Base-by-base conservation (phyloP, 2,329 filamentous ascomycete species). In the Aspergillus brasiliensis region DNA sequence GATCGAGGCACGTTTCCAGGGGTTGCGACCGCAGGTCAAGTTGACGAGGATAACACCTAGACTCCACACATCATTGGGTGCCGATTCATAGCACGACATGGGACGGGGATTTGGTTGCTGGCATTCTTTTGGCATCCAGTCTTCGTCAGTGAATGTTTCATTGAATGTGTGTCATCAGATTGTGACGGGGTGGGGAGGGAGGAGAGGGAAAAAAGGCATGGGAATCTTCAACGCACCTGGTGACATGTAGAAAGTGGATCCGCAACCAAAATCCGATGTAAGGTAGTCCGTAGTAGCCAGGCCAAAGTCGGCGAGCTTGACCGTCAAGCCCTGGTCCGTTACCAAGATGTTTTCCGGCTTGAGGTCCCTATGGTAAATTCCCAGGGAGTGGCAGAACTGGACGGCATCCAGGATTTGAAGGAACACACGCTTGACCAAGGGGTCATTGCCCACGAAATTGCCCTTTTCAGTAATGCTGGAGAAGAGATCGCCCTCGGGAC, bases 231-330 rank as follows among this genome's bases (percentile, higher is more conserved):
- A 81, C 86, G 77, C 90, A 97, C 94, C 94, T 86, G 95, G 95
- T 73, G 92, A 97, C 95, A 98, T 99, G 81, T 99, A 99, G 73
- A 98, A 98, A 13, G 94, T 98, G 31, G 95, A 98, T 65, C 95
- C 95, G 76, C 95, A 99, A 72, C 95, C 95, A 78, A 97, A 97
- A 77, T 99, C 95, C 69, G 92, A 90, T 65, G 94, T 97, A 67
- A 89, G 83, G 66, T 87, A 84, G 66, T 94, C 91, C 60, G 87
- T 88, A 23, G 92, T 98, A 61, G 95, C 95, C 57, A 99, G 86
- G 74, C 95, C 95, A 83, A 99, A 99, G 79, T 99, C 95, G 67
- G 94, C 95, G 66, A 99, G 86, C 81, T 98, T 97, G 73, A 97
- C 91, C 37, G 92, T 95, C 79, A 89, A 87, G 66, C 94, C 94